A percentile compares a stretch with the other conserved stretches of the same genome.
Evolutionary conservation across 257 asterid species (phyloP).

Genomic region (Striga asiatica): DNA sequence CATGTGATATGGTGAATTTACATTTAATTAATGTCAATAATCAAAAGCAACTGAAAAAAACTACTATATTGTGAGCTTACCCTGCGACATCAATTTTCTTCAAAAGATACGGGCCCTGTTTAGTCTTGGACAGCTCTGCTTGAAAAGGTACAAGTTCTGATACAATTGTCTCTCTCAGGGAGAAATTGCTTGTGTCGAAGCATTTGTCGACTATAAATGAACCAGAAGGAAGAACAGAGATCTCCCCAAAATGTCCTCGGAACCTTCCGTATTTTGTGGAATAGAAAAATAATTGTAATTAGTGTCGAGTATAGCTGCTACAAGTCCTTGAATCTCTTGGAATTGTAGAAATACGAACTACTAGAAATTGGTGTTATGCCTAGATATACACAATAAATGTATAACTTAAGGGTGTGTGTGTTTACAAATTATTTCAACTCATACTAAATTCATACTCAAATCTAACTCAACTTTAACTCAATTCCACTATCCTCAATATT

Average conservation of each 20-base stretch:
- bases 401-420: neutral
- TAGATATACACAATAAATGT: neutral
- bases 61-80: conserved; percentile 31
- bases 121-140: conserved; percentile 66
- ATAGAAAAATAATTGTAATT: conserved; percentile 15
- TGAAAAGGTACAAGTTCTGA: conserved; percentile 58
- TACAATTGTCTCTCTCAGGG: conserved; percentile 73
- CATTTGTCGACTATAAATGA: conserved; percentile 80
- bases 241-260: conserved; percentile 86
- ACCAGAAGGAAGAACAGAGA: conserved; percentile 68
- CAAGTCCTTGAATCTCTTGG: neutral
- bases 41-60: conserved; percentile 5
- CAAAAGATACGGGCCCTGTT: conserved; percentile 89
- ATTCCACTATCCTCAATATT: too few species aligned
- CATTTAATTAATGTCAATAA: neutral
- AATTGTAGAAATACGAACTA: neutral
- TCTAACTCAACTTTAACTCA: too few species aligned
- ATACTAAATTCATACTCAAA: too few species aligned
- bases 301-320: neutral
- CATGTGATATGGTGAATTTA: neutral
- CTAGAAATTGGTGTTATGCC: neutral
- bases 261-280: conserved; percentile 37
- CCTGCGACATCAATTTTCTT: conserved; percentile 87
- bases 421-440: too few species aligned
- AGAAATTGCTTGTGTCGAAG: conserved; percentile 52